Evolutionary conservation across 768 basidiomycete genomes (phyloP).

Genomic region (Chalciporus sphaerocephalus): DNA sequence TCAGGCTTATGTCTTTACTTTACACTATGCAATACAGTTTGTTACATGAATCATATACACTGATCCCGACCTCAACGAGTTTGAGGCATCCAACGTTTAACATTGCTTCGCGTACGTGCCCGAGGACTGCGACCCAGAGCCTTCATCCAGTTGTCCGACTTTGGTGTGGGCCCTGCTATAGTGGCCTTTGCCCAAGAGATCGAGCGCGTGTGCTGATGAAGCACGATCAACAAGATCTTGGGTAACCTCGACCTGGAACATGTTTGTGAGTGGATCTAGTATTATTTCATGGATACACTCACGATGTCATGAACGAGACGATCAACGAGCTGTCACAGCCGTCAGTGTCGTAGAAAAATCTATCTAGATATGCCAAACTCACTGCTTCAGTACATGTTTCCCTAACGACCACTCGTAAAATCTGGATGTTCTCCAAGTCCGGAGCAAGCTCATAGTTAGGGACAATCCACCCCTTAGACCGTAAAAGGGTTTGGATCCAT

Average conservation of each 20-base stretch:
- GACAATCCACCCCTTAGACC: slow-evolving; percentile 53
- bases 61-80: background rate
- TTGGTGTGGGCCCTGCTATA: slow-evolving; percentile 23
- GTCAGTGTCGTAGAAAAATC: slow-evolving; percentile 25
- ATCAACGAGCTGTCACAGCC: slow-evolving; percentile 46
- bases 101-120: slow-evolving; percentile 71
- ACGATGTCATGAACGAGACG: slow-evolving; percentile 67
- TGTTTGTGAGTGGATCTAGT: slow-evolving; percentile 1
- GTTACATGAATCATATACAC: background rate
- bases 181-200: slow-evolving; percentile 33
- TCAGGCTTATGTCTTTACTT: too few species aligned
- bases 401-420: slow-evolving; percentile 59
- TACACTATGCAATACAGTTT: background rate
- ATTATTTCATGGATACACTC: slow-evolving; percentile 24
- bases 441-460: slow-evolving; percentile 61
- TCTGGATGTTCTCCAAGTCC: slow-evolving; percentile 45
- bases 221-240: slow-evolving; percentile 48
- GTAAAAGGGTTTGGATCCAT: slow-evolving; percentile 51
- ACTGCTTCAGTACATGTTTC: slow-evolving; percentile 52
- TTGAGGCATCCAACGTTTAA: slow-evolving; percentile 28
- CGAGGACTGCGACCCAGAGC: slow-evolving; percentile 43
- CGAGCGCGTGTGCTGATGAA: slow-evolving; percentile 51
- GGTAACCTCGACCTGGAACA: slow-evolving; percentile 55
- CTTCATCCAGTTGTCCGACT: slow-evolving; percentile 44
- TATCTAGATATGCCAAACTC: slow-evolving; percentile 23